phyloP scores from a whole-genome alignment of 805 yeast genomes.

The Wickerhamiella sergipiensis region DNA sequence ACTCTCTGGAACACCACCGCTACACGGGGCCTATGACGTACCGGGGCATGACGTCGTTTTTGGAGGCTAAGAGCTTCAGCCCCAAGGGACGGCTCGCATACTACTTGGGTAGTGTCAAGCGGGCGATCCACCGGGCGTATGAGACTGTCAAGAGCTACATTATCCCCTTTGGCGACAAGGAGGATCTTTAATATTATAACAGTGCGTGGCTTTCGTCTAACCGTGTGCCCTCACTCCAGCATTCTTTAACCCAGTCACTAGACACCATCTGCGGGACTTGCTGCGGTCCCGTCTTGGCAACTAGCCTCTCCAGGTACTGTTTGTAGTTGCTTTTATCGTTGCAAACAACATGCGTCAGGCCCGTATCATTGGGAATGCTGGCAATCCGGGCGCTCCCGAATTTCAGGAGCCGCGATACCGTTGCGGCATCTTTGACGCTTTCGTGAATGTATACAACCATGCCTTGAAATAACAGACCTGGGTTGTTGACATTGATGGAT shows the following conservation, averaged over 20 bases:
- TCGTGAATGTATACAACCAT: constrained; percentile 21
- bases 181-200: not conserved
- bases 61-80: not conserved
- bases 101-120: not conserved
- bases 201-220: constrained; percentile 11
- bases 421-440: not conserved
- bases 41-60: not conserved
- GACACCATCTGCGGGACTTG: constrained; percentile 23
- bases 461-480: constrained; percentile 13
- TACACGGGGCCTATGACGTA: not conserved
- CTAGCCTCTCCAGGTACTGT: not conserved
- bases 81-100: not conserved
- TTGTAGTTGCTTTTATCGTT: not conserved
- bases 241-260: constrained; percentile 26
- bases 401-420: constrained; percentile 1
- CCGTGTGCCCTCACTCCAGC: constrained; percentile 22
- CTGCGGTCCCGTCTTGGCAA: not conserved
- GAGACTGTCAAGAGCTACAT: not conserved
- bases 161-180: not conserved
- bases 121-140: not conserved
- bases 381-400: constrained; percentile 32
- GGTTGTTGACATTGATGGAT: constrained; percentile 4
- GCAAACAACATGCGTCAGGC: constrained; percentile 6
- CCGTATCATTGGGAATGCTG: constrained; percentile 15
- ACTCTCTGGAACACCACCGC: not conserved